A percentile compares a stretch with the other conserved stretches of the same genome.
phyloP scores from a whole-genome alignment of 1,284 basidiomycete genomes.

The Naganishia liquefaciens region DNA sequence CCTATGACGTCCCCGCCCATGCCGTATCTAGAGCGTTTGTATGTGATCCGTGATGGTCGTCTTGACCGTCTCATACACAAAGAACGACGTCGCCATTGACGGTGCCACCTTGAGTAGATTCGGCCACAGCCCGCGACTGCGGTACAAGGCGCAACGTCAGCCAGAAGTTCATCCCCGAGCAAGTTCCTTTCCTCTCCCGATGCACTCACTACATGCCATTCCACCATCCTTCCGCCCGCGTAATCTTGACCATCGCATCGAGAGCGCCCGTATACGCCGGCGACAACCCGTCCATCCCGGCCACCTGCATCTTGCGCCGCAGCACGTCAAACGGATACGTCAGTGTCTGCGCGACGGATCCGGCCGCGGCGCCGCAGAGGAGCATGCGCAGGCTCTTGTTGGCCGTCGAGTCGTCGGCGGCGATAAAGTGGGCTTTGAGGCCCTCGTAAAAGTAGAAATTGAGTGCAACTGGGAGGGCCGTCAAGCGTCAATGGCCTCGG shows the following conservation, averaged over 20 bases:
- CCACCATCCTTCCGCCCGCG: constrained; percentile 69
- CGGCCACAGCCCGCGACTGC: constrained; percentile 80
- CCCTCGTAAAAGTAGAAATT: constrained; percentile 54
- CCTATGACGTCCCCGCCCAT: too few relatives aligned
- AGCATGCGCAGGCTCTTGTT: constrained; percentile 59
- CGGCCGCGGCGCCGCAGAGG: constrained; percentile 66
- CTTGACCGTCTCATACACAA: constrained; percentile 54
- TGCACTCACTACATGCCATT: constrained; percentile 53
- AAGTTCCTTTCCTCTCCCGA: neutral
- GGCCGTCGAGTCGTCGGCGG: constrained; percentile 30
- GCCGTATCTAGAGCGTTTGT: constrained; percentile 2
- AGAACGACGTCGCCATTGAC: constrained; percentile 78
- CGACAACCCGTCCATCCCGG: constrained; percentile 71
- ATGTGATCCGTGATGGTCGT: constrained; percentile 19
- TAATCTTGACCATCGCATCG: constrained; percentile 70
- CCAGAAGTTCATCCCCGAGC: constrained; percentile 59
- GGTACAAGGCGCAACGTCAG: constrained; percentile 47
- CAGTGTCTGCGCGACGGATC: constrained; percentile 81
- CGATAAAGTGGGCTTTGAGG: constrained; percentile 36
- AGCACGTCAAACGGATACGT: constrained; percentile 96
- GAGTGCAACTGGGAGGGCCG: constrained; percentile 48
- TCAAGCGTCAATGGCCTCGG: too few relatives aligned
- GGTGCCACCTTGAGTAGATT: constrained; percentile 88
- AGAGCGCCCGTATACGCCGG: constrained; percentile 74
- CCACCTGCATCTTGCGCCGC: constrained; percentile 91